phyloP scores from a whole-genome alignment of 148 eudicot species.

The Fallopia convolvulus region DNA sequence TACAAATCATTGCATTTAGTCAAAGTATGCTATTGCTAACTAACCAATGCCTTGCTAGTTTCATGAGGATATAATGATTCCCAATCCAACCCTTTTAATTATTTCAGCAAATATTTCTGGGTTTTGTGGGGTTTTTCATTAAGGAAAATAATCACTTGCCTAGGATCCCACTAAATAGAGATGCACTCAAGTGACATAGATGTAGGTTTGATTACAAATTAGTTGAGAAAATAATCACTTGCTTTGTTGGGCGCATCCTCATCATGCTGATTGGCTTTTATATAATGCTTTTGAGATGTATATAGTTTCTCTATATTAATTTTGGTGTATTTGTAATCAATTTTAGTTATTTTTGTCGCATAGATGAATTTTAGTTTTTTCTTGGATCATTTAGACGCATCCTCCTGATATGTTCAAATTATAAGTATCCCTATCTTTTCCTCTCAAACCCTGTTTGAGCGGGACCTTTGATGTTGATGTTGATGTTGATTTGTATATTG shows the following conservation, averaged over 20 bases:
- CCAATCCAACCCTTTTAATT: background rate
- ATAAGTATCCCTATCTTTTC: too few species aligned
- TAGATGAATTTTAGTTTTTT: too few species aligned
- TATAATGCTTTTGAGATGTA: too few species aligned
- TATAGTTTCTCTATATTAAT: too few species aligned
- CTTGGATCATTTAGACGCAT: too few species aligned
- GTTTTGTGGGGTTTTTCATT: background rate
- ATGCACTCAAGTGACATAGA: background rate
- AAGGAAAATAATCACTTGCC: background rate
- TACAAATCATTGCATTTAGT: constrained; percentile 4
- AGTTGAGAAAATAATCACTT: too few species aligned
- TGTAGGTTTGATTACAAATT: background rate
- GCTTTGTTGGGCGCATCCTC: too few species aligned
- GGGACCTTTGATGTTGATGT: background rate
- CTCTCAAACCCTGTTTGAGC: too few species aligned
- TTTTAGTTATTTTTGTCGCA: too few species aligned
- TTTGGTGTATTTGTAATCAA: too few species aligned
- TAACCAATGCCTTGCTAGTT: constrained; percentile 5
- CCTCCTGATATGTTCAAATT: too few species aligned
- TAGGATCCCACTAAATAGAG: constrained; percentile 6
- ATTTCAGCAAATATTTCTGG: background rate
- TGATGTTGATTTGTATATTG: background rate
- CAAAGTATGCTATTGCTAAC: constrained; percentile 4
- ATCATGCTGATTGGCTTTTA: too few species aligned
- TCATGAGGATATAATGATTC: background rate